Evolutionary conservation across 768 basidiomycete genomes (phyloP), one percentile per base, ranked within the genome.

Genomic region (Royoungia palumana): DNA sequence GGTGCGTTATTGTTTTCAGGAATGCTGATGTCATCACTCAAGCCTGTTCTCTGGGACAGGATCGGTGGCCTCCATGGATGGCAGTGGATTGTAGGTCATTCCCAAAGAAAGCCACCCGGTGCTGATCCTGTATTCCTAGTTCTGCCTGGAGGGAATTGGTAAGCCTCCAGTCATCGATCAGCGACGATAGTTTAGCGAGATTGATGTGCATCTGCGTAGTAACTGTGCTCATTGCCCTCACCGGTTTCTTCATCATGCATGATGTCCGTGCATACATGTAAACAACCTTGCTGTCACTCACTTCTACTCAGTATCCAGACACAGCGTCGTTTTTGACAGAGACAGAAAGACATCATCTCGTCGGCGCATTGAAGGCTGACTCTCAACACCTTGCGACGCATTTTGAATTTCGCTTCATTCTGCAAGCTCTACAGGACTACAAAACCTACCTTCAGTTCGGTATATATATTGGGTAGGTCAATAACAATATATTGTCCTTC

Each of bases 301-400:
- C 34, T 25, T 28, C 37, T 6, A 10, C n/a, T 1, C 46, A 75
- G 74, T 79, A 78, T 59, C 77, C 79, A n/a, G 72, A 75, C 50
- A 81, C 78, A 4, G 79, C 79, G 12, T 68, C 60, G 20, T 82
- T 80, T 64, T 60, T 81, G 45, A 73, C 68, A 8, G 63, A 68
- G 8, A 48, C 56, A 4, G 79, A 81, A 51, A 69, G 68, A 32
- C 47, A 49, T 24, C 61, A 67, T 38, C 62, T 78, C 9, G 50
- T 70, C 7, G 47, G 66, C n/a, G 68, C 72, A 67, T 61, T 78
- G 43, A 70, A 69, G 41, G 68, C 70, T 48, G 76, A 78, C 47
- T 52, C 63, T 4, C 69, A 69, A 44, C 68, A 70, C 46, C 69
- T 70, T 16, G 65, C 72, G 7, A 75, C 72, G 4, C 69, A 74